These are phyloP conservation scores for Infundibulicybe gibba DNA, from an alignment of 768 basidiomycete species.

Conservation along the genomic window DNA sequence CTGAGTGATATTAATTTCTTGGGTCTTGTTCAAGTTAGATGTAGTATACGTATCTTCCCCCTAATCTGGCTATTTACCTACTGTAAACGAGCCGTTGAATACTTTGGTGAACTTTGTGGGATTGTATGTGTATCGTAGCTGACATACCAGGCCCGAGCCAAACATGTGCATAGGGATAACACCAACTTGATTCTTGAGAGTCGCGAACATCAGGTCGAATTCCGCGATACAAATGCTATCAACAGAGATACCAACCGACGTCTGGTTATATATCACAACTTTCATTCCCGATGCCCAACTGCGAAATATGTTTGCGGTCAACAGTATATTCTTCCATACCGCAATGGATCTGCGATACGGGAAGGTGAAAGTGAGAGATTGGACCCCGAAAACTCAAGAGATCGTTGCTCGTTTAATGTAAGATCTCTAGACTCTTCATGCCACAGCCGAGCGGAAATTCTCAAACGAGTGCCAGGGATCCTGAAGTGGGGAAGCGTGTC, in stretches of 20 bases:
- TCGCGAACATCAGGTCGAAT: too few species aligned
- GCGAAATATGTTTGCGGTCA: conserved; percentile 20
- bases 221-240: too few species aligned
- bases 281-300: conserved; percentile 24
- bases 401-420: conserved; percentile 17
- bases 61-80: too few species aligned
- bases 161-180: too few species aligned
- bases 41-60: neutral
- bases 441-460: neutral
- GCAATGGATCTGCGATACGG: conserved; percentile 25
- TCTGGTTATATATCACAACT: conserved; percentile 26
- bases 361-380: conserved; percentile 18
- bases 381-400: conserved; percentile 11
- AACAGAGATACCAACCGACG: conserved; percentile 23
- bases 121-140: too few species aligned
- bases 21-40: too few species aligned
- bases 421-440: conserved; percentile 4
- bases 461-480: conserved; percentile 12
- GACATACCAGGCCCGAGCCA: too few species aligned
- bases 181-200: too few species aligned
- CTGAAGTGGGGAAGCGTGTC: conserved; percentile 14
- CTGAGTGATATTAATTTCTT: too few species aligned
- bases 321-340: conserved; percentile 26
- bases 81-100: too few species aligned
- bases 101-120: too few species aligned